phyloP scores from a whole-genome alignment of 75 land plant genomes.

The Sequoia sempervirens region DNA sequence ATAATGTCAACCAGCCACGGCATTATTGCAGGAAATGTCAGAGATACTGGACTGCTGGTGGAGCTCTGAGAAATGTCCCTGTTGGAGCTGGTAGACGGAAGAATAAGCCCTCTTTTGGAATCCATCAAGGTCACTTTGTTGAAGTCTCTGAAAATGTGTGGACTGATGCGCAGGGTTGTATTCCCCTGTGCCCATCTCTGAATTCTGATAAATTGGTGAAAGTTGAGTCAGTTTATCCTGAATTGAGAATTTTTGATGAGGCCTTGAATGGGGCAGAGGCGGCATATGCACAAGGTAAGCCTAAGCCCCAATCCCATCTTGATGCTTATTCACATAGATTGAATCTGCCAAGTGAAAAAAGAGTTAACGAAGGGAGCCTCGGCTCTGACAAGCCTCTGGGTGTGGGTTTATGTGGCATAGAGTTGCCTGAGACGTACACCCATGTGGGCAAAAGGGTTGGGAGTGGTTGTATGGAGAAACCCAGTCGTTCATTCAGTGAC shows the following conservation, averaged over 20 bases:
- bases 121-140: neutral
- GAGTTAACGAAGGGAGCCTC: neutral
- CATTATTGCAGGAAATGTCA: slow-evolving; percentile 52
- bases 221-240: neutral
- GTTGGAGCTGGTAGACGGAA: slow-evolving; percentile 48
- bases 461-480: neutral
- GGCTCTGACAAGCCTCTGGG: neutral
- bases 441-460: neutral
- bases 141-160: neutral
- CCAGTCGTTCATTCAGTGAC: neutral
- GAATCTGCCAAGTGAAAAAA: neutral
- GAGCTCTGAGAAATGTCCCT: slow-evolving; percentile 47
- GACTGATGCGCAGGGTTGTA: neutral
- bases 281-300: neutral
- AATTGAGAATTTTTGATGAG: neutral
- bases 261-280: neutral
- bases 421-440: neutral
- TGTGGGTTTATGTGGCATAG: neutral
- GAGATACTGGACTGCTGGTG: slow-evolving; percentile 57
- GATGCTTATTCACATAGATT: slow-evolving; percentile 1
- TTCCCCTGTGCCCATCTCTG: neutral
- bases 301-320: neutral
- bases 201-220: slow-evolving; percentile 4
- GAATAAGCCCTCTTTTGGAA: slow-evolving; percentile 13
- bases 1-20: slow-evolving; percentile 49